Conservation (phyloP, 345 rosid species). For the Rhodamnia rubescens region DNA sequence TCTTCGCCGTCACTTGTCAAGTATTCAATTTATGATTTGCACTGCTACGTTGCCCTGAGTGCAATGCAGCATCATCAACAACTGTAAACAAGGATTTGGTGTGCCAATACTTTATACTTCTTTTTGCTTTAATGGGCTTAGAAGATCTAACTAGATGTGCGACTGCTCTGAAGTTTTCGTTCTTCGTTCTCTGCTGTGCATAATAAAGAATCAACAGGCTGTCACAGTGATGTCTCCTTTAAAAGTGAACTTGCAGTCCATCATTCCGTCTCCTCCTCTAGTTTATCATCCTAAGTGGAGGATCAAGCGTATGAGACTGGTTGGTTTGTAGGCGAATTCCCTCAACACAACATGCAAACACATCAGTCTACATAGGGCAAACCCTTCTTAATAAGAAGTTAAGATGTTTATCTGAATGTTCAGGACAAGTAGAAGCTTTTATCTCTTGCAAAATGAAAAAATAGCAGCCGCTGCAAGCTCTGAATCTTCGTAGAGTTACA, state of each 20-base stretch:
- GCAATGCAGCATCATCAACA: not conserved
- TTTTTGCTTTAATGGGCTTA: not conserved
- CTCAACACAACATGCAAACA: not conserved
- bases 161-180: not conserved
- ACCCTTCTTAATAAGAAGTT: not conserved
- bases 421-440: not conserved
- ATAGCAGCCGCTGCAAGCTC: not conserved
- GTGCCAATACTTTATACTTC: not conserved
- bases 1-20: not conserved
- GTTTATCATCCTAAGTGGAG: not conserved
- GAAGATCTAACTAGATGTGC: not conserved
- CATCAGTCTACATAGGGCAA: not conserved
- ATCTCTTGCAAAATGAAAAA: not conserved
- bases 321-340: not conserved
- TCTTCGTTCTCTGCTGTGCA: not conserved
- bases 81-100: not conserved
- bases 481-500: not conserved
- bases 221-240: not conserved
- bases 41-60: not conserved
- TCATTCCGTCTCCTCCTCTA: not conserved
- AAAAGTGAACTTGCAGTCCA: not conserved
- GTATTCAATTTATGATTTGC: not conserved
- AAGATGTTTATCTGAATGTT: not conserved
- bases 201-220: not conserved
- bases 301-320: not conserved